Base-by-base conservation (phyloP, 495 filamentous ascomycete species). In the Hypomontagnella monticulosa region DNA sequence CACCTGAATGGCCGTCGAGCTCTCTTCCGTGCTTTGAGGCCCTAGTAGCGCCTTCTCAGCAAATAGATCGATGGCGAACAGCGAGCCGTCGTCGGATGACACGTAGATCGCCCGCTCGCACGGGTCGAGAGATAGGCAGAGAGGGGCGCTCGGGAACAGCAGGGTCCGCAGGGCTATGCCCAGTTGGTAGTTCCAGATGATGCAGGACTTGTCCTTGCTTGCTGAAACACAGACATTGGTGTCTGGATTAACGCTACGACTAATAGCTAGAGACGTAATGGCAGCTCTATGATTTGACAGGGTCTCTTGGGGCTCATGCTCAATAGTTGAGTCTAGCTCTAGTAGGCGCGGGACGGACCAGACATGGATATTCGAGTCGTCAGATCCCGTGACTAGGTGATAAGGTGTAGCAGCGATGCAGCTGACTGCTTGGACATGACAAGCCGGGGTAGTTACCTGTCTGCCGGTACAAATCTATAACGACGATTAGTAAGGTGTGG, bases 101-200 rank as follows among this genome's bases (percentile, higher is more conserved):
- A 87, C 86, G 71, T 91, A 97, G 59, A 91, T 83, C 9, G 89
- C 93, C 37, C 95, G 85, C 53, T 95, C 89, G 43, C 88, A 89
- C 1, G 94, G 91, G 72, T 99, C 95, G 4, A 98, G 76, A 7
- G 85, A 81, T 20, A 97, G 69, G 63, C 88, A 93, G 20, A 87
- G 79, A 14, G 93, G 91, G 18, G 83, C 81, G n/a, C 80, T 81
- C 1, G 90, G 84, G 46, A 97, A 84, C 15, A 98, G 81, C 63
- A 91, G 88, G 14, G 92, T 97, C 61, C 93, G 87, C 57, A 97
- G 74, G 18, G 86, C 80, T 27, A 81, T 81, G 34, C 93, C 93
- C 1, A 84, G 91, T 23, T 88, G 85, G 71, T 93, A 95, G 73
- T 97, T 91, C 95, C 95, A 99, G 54, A 91, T 84, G 62, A 95